Evolutionary conservation across 2,329 filamentous ascomycete species (phyloP).

Genomic region (Pseudogymnoascus sp.): DNA sequence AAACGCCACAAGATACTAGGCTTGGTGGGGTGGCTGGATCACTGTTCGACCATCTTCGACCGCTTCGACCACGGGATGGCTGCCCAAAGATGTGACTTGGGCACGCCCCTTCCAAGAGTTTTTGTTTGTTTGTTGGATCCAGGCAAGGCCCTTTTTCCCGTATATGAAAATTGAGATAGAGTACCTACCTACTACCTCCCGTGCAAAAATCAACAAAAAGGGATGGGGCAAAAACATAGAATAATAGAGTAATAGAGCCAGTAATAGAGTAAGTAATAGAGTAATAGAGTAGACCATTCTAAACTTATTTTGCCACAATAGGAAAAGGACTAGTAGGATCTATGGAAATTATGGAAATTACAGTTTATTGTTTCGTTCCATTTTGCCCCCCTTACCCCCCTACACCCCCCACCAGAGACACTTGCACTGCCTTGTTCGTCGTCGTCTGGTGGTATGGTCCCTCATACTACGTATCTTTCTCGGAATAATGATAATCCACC

Average conservation of each 20-base stretch:
- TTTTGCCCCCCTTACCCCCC: neutral
- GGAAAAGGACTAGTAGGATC: slow-evolving; percentile 1
- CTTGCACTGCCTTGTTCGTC: slow-evolving; percentile 4
- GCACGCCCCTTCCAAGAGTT: slow-evolving; percentile 8
- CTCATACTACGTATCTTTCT: neutral
- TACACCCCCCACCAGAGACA: neutral
- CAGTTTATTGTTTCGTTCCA: neutral
- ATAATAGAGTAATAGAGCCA: neutral
- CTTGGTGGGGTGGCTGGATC: slow-evolving; percentile 1
- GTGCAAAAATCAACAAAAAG: neutral
- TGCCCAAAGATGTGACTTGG: slow-evolving; percentile 8
- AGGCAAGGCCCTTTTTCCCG: neutral
- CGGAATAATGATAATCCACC: slow-evolving; percentile 5
- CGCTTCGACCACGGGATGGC: neutral
- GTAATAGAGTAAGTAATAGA: neutral
- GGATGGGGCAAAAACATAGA: neutral
- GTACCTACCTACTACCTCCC: neutral
- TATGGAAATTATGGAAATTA: slow-evolving; percentile 8
- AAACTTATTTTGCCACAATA: neutral
- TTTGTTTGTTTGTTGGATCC: slow-evolving; percentile 1
- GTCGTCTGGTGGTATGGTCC: neutral
- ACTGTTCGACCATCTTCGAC: neutral
- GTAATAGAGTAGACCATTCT: neutral
- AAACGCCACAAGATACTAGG: neutral
- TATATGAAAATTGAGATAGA: neutral